phyloP scores from a whole-genome alignment of 257 asterid genomes.

The Nicotiana sylvestris region DNA sequence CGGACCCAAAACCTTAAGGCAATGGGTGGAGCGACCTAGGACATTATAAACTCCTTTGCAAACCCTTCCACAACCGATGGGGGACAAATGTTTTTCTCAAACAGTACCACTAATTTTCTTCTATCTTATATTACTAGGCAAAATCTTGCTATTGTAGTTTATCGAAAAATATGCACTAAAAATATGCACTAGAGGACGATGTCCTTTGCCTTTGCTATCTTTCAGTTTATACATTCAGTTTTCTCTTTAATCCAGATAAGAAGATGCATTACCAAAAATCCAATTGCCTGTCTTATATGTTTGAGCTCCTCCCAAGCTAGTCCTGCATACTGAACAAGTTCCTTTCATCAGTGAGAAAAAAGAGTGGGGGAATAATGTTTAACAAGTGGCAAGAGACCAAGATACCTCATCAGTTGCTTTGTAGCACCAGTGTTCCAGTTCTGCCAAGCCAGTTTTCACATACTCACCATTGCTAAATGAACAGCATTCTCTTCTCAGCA shows the following conservation, averaged over 20 bases:
- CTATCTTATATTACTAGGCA: not conserved
- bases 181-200: not conserved
- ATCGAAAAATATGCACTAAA: not conserved
- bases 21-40: no score
- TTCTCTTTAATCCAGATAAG: not conserved
- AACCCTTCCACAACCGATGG: no score
- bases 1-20: no score
- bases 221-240: not conserved
- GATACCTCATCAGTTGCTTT: slow-evolving; percentile 95
- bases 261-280: slow-evolving; percentile 73
- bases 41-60: no score
- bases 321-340: slow-evolving; percentile 81
- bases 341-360: slow-evolving; percentile 19
- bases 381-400: slow-evolving; percentile 2
- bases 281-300: slow-evolving; percentile 97
- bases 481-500: slow-evolving; percentile 98
- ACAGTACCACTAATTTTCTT: not conserved
- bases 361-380: not conserved
- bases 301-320: slow-evolving; percentile 99
- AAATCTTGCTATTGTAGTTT: not conserved
- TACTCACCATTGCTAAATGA: slow-evolving; percentile 98
- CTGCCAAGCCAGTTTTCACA: slow-evolving; percentile 98
- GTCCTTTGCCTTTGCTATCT: not conserved
- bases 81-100: no score
- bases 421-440: slow-evolving; percentile 99